A percentile compares a stretch with the other conserved stretches of the same genome.
Evolutionary conservation across 768 basidiomycete genomes (phyloP).

Genomic region (Clavulina sp.): DNA sequence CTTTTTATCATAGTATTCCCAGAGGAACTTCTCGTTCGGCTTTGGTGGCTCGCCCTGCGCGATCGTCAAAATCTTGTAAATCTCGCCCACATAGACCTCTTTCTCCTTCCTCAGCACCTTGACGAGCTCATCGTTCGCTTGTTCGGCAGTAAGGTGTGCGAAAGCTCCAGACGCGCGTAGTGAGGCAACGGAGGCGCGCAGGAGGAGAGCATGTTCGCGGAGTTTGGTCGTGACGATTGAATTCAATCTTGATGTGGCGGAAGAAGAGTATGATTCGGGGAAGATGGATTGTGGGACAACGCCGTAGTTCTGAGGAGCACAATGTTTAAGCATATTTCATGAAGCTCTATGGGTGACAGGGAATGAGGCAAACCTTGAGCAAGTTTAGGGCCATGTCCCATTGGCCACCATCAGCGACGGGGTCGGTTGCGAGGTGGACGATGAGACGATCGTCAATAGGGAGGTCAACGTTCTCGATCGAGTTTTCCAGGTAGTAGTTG

Average conservation of each 20-base stretch:
- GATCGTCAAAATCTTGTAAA: conserved; percentile 71
- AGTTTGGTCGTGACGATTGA: conserved; percentile 74
- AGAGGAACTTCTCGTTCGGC: conserved; percentile 53
- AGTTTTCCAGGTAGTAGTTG: conserved; percentile 81
- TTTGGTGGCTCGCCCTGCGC: conserved; percentile 74
- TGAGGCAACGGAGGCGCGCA: conserved; percentile 43
- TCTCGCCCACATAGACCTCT: conserved; percentile 63
- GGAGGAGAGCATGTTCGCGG: conserved; percentile 72
- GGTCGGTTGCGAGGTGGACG: conserved; percentile 51
- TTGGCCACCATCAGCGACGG: conserved; percentile 83
- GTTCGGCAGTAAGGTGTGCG: conserved; percentile 1
- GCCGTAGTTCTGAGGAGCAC: conserved; percentile 46
- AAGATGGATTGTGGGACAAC: conserved; percentile 67
- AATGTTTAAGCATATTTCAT: conserved; percentile 1
- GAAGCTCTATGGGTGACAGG: not conserved
- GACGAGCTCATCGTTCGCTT: not conserved
- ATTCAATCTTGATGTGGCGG: conserved; percentile 55
- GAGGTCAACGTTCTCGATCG: conserved; percentile 62
- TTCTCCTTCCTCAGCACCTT: conserved; percentile 47
- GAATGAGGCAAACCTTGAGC: conserved; percentile 30
- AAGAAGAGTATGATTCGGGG: conserved; percentile 75
- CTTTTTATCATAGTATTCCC: conserved; percentile 77
- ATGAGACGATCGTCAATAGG: conserved; percentile 75
- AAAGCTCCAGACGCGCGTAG: conserved; percentile 24
- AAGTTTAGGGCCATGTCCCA: conserved; percentile 81